A percentile compares a stretch with the other conserved stretches of the same genome.
These are phyloP conservation scores for Kodamaea neixiangensis DNA, from an alignment of 805 yeast genomes.

Conservation along the genomic window DNA sequence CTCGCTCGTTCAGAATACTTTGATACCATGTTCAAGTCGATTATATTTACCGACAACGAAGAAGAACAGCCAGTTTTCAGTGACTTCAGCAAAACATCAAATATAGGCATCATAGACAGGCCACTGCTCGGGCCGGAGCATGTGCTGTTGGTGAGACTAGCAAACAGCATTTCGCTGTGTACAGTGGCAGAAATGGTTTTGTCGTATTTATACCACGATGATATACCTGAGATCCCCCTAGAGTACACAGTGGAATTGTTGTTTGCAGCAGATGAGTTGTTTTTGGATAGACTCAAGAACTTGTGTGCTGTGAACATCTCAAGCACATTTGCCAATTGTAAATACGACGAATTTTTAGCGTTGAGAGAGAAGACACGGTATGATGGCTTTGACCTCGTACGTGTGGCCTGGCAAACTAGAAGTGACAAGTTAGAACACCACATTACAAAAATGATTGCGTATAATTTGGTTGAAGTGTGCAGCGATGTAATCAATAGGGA, in stretches of 20 bases:
- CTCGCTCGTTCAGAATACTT: conserved; percentile 64
- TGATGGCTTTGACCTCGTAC: conserved; percentile 56
- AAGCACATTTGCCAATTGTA: conserved; percentile 22
- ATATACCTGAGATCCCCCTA: conserved; percentile 48
- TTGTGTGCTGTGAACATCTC: conserved; percentile 57
- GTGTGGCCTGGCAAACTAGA: conserved; percentile 68
- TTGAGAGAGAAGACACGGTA: conserved; percentile 28
- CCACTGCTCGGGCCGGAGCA: neutral
- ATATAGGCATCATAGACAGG: conserved; percentile 1
- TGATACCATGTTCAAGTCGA: conserved; percentile 60
- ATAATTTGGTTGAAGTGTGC: conserved; percentile 42
- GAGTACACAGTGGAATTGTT: conserved; percentile 56
- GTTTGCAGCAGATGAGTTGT: conserved; percentile 56
- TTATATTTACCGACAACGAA: conserved; percentile 22
- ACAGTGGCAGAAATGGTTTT: conserved; percentile 49
- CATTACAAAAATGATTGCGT: conserved; percentile 60
- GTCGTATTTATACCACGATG: conserved; percentile 61
- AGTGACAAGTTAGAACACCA: conserved; percentile 65
- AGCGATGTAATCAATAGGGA: conserved; percentile 30
- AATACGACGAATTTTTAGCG: conserved; percentile 19
- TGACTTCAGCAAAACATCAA: conserved; percentile 14
- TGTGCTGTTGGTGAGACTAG: conserved; percentile 7
- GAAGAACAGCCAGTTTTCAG: conserved; percentile 18
- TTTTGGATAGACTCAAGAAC: conserved; percentile 64
- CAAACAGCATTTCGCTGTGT: conserved; percentile 1